Percentiles rank a stretch among this genome's conserved stretches.
phyloP scores from a whole-genome alignment of 2,329 filamentous ascomycete species.

The Fusarium sp. region DNA sequence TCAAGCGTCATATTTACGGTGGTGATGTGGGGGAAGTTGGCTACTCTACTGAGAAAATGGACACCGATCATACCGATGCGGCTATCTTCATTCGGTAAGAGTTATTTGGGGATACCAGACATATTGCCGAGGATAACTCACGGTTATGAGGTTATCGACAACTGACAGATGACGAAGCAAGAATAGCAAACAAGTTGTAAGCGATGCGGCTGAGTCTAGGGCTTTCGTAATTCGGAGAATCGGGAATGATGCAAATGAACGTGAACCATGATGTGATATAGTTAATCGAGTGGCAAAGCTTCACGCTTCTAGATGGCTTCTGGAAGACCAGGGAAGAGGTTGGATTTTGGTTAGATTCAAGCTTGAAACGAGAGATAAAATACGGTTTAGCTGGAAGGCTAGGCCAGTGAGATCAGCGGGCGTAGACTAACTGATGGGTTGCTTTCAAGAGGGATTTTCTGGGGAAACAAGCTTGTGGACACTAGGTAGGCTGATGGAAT shows the following conservation, averaged over 20 bases:
- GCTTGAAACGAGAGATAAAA: slow-evolving; percentile 12
- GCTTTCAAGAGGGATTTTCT: slow-evolving; percentile 22
- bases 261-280: slow-evolving; percentile 8
- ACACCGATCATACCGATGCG: not conserved
- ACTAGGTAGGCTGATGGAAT: slow-evolving; percentile 22
- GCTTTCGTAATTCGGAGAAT: slow-evolving; percentile 8
- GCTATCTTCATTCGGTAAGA: not conserved
- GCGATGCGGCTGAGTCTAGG: slow-evolving; percentile 2
- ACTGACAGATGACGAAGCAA: slow-evolving; percentile 2
- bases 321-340: slow-evolving; percentile 15
- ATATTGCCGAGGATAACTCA: slow-evolving; percentile 10
- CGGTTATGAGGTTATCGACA: slow-evolving; percentile 3
- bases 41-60: not conserved
- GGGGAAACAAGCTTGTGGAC: slow-evolving; percentile 36
- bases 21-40: not conserved
- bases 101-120: not conserved
- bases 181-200: not conserved
- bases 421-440: slow-evolving; percentile 19
- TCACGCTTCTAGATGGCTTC: slow-evolving; percentile 26
- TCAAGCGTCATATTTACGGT: not conserved
- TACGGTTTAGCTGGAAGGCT: not conserved
- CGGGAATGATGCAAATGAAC: slow-evolving; percentile 3
- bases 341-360: slow-evolving; percentile 15
- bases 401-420: slow-evolving; percentile 13
- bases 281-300: not conserved